Base-by-base conservation (phyloP, 345 rosid genomes). In the Hibiscus trionum region DNA sequence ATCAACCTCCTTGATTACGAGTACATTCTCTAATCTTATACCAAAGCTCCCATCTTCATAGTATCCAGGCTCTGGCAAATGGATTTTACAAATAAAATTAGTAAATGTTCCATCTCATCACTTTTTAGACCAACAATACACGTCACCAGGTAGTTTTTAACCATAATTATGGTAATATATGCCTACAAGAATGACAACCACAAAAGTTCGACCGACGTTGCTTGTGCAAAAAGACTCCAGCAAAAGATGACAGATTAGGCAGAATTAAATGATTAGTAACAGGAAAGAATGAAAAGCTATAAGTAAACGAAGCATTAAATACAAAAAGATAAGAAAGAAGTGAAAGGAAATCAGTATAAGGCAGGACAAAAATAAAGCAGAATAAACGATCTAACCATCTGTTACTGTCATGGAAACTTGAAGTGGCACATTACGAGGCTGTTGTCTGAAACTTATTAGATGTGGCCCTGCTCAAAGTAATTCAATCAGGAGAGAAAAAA, bases 401-500 rank as follows among this genome's bases (percentile, higher is more conserved):
- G 99, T 96, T 44, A 91, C 97, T 39, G 98, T 96, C 99, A 96
- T 96, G 79, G 96, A 89, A 82, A 90, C 97, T 88, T 93, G 97
- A 1, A 95, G 82, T 27, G 99, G 90, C 69, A 93, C 98, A 80
- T 89, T 82, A 26, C 84, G 84, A 77, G 98, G 89, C 56, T 84
- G 87, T 2, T 94, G 96, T 65, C 96, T 85, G 82, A 85, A 91
- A 78, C 97, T 91, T 76, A 96, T 87, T 63, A 81, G 82, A 79
- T 96, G 99, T 15, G 98, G 99, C 68, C 99, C 98, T 95, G 88
- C 80, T 69, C 81, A 64, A 73, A 65, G 61, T 21, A 70, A 76
- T 62, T 66, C 17, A 69, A 59, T 61, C 19, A 46, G 59, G 49
- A 66, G 39, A 66, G 27, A 4, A 44, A 39, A 19, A 61, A 66